Evolutionary conservation across 2,329 filamentous ascomycete species (phyloP).

Genomic region (Dactylellina drechsleri): DNA sequence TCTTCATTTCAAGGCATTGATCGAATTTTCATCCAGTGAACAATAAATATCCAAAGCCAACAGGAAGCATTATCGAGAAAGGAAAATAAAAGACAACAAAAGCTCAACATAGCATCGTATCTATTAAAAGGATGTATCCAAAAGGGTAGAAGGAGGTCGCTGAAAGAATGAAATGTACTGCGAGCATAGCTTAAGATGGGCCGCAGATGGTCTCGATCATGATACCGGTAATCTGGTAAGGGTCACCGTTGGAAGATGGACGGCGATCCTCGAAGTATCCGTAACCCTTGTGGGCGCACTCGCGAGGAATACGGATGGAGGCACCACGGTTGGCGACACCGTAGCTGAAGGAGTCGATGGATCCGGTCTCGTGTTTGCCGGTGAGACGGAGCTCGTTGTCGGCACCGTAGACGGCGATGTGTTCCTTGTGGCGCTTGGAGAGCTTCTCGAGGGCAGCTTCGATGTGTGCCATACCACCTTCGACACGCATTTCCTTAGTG

Average conservation of each 20-base stretch:
- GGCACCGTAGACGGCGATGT: constrained; percentile 91
- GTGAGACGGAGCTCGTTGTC: constrained; percentile 95
- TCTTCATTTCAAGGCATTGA: constrained; percentile 28
- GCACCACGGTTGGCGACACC: constrained; percentile 96
- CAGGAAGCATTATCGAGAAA: not conserved
- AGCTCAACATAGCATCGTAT: constrained; percentile 42
- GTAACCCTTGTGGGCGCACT: constrained; percentile 84
- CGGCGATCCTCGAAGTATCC: constrained; percentile 92
- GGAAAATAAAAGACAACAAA: not conserved
- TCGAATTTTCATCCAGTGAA: constrained; percentile 32
- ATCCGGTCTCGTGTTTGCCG: constrained; percentile 91
- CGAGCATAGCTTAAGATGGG: constrained; percentile 47
- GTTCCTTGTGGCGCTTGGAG: constrained; percentile 64
- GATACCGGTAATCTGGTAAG: constrained; percentile 83
- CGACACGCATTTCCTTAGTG: constrained; percentile 84
- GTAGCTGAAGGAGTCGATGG: constrained; percentile 91
- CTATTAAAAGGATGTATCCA: constrained; percentile 54
- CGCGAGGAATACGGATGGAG: constrained; percentile 90
- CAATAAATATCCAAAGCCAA: constrained; percentile 15
- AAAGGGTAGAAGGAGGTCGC: constrained; percentile 16
- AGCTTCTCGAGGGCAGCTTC: constrained; percentile 75
- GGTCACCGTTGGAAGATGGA: constrained; percentile 85
- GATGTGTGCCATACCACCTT: constrained; percentile 95
- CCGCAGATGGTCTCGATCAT: constrained; percentile 70
- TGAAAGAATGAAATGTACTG: constrained; percentile 14